Base-by-base conservation (phyloP, 2,329 filamentous ascomycete species). In the Claviceps fusiformis region DNA sequence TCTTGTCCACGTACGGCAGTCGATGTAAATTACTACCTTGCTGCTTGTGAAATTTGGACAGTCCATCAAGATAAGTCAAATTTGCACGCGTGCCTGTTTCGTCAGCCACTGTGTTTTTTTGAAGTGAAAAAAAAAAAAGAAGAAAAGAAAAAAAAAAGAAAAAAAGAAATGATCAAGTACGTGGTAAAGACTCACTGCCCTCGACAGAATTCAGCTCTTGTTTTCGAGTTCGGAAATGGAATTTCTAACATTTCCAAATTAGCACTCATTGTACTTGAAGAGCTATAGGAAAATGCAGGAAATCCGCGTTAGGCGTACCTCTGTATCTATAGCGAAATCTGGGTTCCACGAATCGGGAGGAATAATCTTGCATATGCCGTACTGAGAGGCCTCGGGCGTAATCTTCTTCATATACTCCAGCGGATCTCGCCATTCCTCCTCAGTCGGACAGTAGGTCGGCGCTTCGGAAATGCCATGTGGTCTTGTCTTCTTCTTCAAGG, bases 161-260 rank as follows among this genome's bases (percentile, higher is more conserved):
- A 19, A 49, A 9, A 35, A 35, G 13, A 35, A 33, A n/a, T 35
- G 6, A 11, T 50, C 11, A 31, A 33, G 5, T 6, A 33, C 29
- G 27, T 44, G 50, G 24, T 9, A 44, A 44, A 37, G 11, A 50
- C 83, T 71, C 81, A 95, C 90, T 93, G 78, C 93, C 93, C 86
- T 98, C 93, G 51, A 97, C 89, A 17, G 91, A 95, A 70, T 98
- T 98, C 58, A 98, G 77, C 70, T 97, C 92, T 70, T 98, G 93
- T 68, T 95, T 90, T 67, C 93, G 83, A 15, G 93, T 98, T 60
- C 90, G 84, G 67, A 98, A 98, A 70, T 98, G 93, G 65, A 98
- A 98, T 71, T 85, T 88, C 91, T 96, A 53, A 27, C 57, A 17
- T 24, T 46, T 29, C 24, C 24, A 33, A 53, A 24, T 57, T 41